Conservation (phyloP, 1,284 basidiomycete species). For the Ustilago shanxiensis region DNA sequence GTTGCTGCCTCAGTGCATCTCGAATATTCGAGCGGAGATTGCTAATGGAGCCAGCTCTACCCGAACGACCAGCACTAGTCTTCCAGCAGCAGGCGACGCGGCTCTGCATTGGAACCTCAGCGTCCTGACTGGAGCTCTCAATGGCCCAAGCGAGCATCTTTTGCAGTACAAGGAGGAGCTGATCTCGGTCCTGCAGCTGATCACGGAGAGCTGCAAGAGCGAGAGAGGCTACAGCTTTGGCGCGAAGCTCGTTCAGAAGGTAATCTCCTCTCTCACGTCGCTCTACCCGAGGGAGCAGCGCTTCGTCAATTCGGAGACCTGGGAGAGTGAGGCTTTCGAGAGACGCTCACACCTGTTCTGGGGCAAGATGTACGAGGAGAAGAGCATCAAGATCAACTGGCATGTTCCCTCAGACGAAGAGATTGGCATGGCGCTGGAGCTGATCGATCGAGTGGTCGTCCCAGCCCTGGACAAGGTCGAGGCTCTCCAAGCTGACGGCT, state of each 20-base stretch:
- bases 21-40: constrained; percentile 87
- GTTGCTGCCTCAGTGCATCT: constrained; percentile 83
- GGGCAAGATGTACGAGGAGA: constrained; percentile 84
- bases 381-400: constrained; percentile 89
- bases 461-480: constrained; percentile 81
- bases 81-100: constrained; percentile 87
- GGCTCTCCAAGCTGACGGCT: constrained; percentile 70
- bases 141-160: constrained; percentile 70
- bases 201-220: constrained; percentile 84
- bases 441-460: constrained; percentile 79
- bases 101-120: constrained; percentile 87
- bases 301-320: constrained; percentile 86
- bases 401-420: constrained; percentile 83
- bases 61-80: constrained; percentile 86
- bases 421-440: constrained; percentile 83
- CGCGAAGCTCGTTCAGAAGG: constrained; percentile 82
- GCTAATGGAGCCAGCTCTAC: constrained; percentile 91
- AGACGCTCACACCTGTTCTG: constrained; percentile 81
- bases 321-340: constrained; percentile 83
- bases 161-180: constrained; percentile 80
- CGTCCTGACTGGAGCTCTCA: constrained; percentile 64
- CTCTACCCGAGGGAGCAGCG: constrained; percentile 85
- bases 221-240: constrained; percentile 90
- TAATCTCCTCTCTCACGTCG: constrained; percentile 81
- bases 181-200: constrained; percentile 78